These are phyloP conservation scores for Ocimum tenuiflorum DNA, from an alignment of 257 asterid genomes.

Conservation along the genomic window DNA sequence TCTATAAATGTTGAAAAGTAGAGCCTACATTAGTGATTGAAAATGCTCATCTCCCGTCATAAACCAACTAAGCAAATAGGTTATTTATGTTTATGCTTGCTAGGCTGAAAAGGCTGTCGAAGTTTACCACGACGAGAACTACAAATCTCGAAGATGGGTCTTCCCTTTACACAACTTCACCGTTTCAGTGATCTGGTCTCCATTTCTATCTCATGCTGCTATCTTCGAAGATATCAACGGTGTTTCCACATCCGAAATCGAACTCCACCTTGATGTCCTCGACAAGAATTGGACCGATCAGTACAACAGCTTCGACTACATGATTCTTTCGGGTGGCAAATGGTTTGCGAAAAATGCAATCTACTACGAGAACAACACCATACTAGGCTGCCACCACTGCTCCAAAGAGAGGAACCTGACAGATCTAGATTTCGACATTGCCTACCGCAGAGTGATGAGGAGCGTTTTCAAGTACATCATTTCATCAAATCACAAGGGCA, in stretches of 20 bases:
- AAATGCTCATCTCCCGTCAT: not conserved
- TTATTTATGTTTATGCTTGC: not conserved
- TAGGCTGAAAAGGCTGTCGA: conserved; percentile 61
- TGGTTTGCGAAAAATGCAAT: conserved; percentile 62
- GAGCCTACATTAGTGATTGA: not conserved
- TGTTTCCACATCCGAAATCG: conserved; percentile 54
- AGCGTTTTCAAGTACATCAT: conserved; percentile 39
- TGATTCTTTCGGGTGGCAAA: conserved; percentile 55
- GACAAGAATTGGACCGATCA: conserved; percentile 57
- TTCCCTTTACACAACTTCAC: conserved; percentile 62
- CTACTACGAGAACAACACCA: conserved; percentile 44
- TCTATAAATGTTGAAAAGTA: not conserved
- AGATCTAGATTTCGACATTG: conserved; percentile 46
- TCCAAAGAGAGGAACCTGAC: conserved; percentile 47
- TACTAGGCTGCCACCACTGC: conserved; percentile 61
- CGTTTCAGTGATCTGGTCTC: conserved; percentile 66
- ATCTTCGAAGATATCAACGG: conserved; percentile 58
- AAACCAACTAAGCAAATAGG: not conserved
- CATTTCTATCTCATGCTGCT: conserved; percentile 66
- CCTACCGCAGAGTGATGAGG: conserved; percentile 47
- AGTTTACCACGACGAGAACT: conserved; percentile 61
- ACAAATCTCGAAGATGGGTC: conserved; percentile 59
- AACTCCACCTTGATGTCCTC: conserved; percentile 64
- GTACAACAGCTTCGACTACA: conserved; percentile 43
- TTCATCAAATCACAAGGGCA: conserved; percentile 46